Base-by-base conservation (phyloP, 805 yeast species). In the Yamadazyma laniorum region DNA sequence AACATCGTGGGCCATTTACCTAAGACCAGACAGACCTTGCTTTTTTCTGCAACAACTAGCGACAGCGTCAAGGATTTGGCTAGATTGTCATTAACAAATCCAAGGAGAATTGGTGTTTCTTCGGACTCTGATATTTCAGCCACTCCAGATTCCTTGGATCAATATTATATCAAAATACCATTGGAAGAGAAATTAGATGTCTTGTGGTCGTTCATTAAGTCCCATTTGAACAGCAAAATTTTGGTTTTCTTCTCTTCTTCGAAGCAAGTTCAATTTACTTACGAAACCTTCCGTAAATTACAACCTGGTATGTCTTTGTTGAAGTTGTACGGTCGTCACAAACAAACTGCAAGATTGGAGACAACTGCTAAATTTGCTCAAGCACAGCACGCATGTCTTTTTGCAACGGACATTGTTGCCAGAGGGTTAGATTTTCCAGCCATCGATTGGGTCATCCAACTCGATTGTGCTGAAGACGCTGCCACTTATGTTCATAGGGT, bases 401-500 rank as follows among this genome's bases (percentile, higher is more conserved):
- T 88, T 54, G 93, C 95, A 0, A 88, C 96, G 0, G 96, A 88
- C 63, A 82, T 88, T 31, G 95, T 87, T 9, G 95, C 96, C 1
- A 70, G 96, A 57, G 96, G 96, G 13, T 75, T 88, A 28, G 96
- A 88, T 59, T 87, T 89, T 61, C 96, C 96, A 0, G 85, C 90
- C 5, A 85, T 88, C 34, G 95, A 89, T 55, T 88, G 96, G 96
- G 95, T 88, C n/a, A 70, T 88, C 6, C 96, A 88, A 58, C 73
- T 87, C 1, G 96, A 88, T 56, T 85, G 95, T 51, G 96, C 96
- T 0, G 96, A 88, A 56, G 95, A 86, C 59, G 74, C 79, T 2
- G 87, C 89, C 21, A 89, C 96, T 0, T 88, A 89, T 59, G 85
- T 88, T 37, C 96, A 88, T 52, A 71, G 96, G 53, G 96, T 85